Percentiles rank a stretch among this genome's conserved stretches.
Conservation (phyloP, 164 flowering plant species). For the Macadamia integrifolia region DNA sequence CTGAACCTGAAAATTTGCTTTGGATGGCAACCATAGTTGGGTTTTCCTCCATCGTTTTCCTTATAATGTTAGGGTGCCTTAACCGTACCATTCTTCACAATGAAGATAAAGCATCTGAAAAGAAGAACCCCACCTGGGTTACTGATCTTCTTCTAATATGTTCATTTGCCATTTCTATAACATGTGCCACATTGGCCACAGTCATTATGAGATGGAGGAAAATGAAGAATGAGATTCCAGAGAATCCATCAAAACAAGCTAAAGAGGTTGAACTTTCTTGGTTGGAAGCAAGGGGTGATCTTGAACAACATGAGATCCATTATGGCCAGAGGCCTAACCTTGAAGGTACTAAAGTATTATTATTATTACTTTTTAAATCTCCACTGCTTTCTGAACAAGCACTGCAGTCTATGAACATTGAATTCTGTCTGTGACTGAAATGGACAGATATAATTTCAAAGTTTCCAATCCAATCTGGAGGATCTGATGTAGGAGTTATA, state of each 20-base stretch:
- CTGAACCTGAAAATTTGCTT: constrained; percentile 34
- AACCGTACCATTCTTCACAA: constrained; percentile 41
- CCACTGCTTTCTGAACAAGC: neutral
- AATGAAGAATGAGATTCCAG: constrained; percentile 24
- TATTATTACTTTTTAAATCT: neutral
- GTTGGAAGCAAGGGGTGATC: constrained; percentile 12
- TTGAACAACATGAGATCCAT: constrained; percentile 57
- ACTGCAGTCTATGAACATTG: neutral
- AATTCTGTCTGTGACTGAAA: constrained; percentile 4
- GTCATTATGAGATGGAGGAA: constrained; percentile 43
- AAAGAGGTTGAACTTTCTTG: constrained; percentile 18
- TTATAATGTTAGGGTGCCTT: constrained; percentile 35
- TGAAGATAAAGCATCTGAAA: constrained; percentile 25
- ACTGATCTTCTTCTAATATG: constrained; percentile 49
- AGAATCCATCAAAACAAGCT: constrained; percentile 17
- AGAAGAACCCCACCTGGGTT: constrained; percentile 54
- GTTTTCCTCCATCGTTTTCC: constrained; percentile 39
- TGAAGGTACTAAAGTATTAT: constrained; percentile 36
- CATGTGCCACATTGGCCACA: constrained; percentile 27
- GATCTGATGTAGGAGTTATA: constrained; percentile 51
- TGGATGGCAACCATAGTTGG: constrained; percentile 47
- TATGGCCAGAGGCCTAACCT: constrained; percentile 69
- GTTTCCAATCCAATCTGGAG: constrained; percentile 34
- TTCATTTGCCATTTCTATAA: constrained; percentile 45
- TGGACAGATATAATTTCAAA: constrained; percentile 48